Conservation (phyloP, 805 yeast species). For the Starmerella bombicola region DNA sequence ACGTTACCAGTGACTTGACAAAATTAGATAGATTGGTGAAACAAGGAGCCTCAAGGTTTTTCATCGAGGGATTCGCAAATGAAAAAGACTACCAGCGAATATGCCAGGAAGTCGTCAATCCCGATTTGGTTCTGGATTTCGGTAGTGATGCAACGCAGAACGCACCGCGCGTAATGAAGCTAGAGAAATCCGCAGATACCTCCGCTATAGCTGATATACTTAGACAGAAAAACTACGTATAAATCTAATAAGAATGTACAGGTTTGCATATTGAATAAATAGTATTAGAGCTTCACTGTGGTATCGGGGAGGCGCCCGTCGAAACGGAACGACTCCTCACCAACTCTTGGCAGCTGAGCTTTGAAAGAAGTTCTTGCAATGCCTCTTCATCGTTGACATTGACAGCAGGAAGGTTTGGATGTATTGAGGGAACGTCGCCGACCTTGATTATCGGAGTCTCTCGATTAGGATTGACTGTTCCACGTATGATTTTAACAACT, state of each 20-base stretch:
- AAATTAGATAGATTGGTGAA: slow-evolving; percentile 15
- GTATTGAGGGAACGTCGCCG: slow-evolving; percentile 37
- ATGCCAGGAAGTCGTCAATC: slow-evolving; percentile 18
- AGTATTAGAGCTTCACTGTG: too few relatives aligned
- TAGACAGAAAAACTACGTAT: slow-evolving; percentile 10
- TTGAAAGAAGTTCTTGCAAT: slow-evolving; percentile 27
- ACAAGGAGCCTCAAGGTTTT: slow-evolving; percentile 17
- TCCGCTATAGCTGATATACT: slow-evolving; percentile 7
- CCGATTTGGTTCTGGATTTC: slow-evolving; percentile 20
- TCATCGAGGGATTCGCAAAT: slow-evolving; percentile 17
- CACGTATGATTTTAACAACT: slow-evolving; percentile 38
- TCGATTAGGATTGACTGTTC: slow-evolving; percentile 69
- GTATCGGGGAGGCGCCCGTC: too few relatives aligned
- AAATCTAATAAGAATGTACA: background rate
- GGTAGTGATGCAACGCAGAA: background rate
- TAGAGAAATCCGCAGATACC: background rate
- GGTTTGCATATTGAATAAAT: too few relatives aligned
- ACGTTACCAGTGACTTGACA: slow-evolving; percentile 4
- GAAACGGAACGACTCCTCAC: too few relatives aligned
- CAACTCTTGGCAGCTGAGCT: too few relatives aligned
- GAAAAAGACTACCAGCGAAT: slow-evolving; percentile 3
- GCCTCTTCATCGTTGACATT: slow-evolving; percentile 26
- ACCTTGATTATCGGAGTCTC: slow-evolving; percentile 65
- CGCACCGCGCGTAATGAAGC: slow-evolving; percentile 5
- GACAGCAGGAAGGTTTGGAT: slow-evolving; percentile 41